Evolutionary conservation across 179 eudicot genomes (phyloP).

Genomic region (Sideroxylon spinosum): DNA sequence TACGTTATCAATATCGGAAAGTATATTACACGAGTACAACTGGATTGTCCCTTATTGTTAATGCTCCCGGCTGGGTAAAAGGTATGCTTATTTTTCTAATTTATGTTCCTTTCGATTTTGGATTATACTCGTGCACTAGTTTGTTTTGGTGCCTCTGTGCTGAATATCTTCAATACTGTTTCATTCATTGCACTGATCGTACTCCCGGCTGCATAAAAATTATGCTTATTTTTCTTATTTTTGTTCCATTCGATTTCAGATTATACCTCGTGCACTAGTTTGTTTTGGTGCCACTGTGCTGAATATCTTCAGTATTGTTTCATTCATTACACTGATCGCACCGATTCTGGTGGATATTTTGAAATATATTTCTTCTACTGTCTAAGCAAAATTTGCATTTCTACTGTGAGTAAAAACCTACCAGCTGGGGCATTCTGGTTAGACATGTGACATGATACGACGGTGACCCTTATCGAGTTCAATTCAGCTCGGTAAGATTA

Average conservation of each 20-base stretch:
- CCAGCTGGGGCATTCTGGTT: conserved; percentile 83
- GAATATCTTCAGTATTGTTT: conserved; percentile 5
- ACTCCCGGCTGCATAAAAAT: too few species aligned
- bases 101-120: neutral
- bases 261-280: neutral
- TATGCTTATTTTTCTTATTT: too few species aligned
- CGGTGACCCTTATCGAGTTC: conserved; percentile 55
- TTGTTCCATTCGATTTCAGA: too few species aligned
- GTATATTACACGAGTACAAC: conserved; percentile 22
- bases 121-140: neutral
- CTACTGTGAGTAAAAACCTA: conserved; percentile 56
- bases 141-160: conserved; percentile 6
- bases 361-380: conserved; percentile 59
- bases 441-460: conserved; percentile 31
- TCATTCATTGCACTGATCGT: neutral
- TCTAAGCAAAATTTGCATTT: conserved; percentile 72
- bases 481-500: conserved; percentile 64
- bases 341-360: conserved; percentile 64
- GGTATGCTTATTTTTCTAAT: conserved; percentile 35
- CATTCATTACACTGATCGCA: neutral
- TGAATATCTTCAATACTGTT: conserved; percentile 3
- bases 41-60: conserved; percentile 66
- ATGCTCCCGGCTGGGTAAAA: conserved; percentile 94
- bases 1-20: conserved; percentile 55
- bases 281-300: conserved; percentile 5